A percentile compares a stretch with the other conserved stretches of the same genome.
These are phyloP conservation scores for Nepenthes gracilis DNA, from an alignment of 148 eudicot species.

Conservation along the genomic window DNA sequence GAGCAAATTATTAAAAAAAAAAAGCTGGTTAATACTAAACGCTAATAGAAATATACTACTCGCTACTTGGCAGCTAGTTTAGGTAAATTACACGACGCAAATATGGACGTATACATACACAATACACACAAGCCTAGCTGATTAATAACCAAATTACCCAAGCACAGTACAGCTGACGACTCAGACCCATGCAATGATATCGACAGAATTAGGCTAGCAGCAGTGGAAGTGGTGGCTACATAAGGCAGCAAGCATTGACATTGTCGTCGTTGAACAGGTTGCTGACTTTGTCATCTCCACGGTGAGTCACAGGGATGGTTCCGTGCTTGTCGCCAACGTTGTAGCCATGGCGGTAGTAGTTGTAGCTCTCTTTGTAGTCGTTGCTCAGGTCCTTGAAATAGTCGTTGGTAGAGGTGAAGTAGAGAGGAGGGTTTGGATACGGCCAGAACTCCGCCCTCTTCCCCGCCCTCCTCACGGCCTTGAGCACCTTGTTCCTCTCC, in stretches of 20 bases:
- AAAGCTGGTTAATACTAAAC: too few species aligned
- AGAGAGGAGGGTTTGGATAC: slow-evolving; percentile 64
- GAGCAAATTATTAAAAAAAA: too few species aligned
- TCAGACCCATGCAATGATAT: too few species aligned
- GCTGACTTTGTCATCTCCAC: slow-evolving; percentile 93
- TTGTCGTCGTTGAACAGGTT: slow-evolving; percentile 96
- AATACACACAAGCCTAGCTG: too few species aligned
- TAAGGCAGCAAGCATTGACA: slow-evolving; percentile 66
- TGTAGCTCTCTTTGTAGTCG: slow-evolving; percentile 84
- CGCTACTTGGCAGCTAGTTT: too few species aligned
- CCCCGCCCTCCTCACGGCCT: slow-evolving; percentile 86
- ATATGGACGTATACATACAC: too few species aligned
- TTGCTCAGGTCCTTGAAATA: slow-evolving; percentile 69
- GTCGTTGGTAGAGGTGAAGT: slow-evolving; percentile 51
- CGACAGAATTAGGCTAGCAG: too few species aligned
- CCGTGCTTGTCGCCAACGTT: slow-evolving; percentile 74
- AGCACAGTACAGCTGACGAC: too few species aligned
- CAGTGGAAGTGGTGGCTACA: slow-evolving; percentile 23
- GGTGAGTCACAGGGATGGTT: slow-evolving; percentile 42
- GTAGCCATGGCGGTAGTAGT: slow-evolving; percentile 86
- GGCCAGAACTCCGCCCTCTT: slow-evolving; percentile 98
- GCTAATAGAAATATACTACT: too few species aligned
- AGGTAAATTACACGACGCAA: too few species aligned
- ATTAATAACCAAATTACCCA: too few species aligned
- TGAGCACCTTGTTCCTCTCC: slow-evolving; percentile 78